These are phyloP conservation scores for Sporothrix inflata DNA, from an alignment of 2,329 filamentous ascomycete genomes.

Conservation along the genomic window DNA sequence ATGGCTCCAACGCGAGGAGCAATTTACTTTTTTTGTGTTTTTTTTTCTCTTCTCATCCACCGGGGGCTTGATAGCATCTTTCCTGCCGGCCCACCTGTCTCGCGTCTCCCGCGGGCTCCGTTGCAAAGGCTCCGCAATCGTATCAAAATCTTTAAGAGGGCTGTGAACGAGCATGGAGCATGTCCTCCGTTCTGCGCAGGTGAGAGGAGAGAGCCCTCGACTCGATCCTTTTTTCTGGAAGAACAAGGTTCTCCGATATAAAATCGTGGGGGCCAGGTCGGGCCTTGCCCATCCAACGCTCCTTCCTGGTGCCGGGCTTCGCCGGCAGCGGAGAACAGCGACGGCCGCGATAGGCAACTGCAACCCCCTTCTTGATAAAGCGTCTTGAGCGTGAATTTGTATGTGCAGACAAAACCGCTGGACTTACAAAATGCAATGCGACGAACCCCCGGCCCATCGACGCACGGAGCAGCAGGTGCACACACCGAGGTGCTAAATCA, in stretches of 20 bases:
- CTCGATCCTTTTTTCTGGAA: neutral
- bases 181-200: neutral
- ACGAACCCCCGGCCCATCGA: neutral
- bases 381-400: neutral
- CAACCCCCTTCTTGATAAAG: neutral
- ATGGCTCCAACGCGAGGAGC: neutral
- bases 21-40: neutral
- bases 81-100: neutral
- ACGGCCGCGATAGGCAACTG: constrained; percentile 19
- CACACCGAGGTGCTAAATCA: neutral
- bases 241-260: neutral
- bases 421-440: neutral
- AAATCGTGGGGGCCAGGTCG: constrained; percentile 14
- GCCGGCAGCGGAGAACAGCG: constrained; percentile 12
- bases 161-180: neutral
- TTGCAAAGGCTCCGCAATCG: constrained; percentile 1
- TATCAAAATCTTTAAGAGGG: neutral
- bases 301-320: neutral
- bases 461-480: constrained; percentile 14
- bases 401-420: neutral
- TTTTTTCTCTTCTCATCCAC: too few relatives aligned
- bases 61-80: neutral
- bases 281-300: neutral
- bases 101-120: neutral
- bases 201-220: neutral